A percentile compares a stretch with the other conserved stretches of the same genome.
These are phyloP conservation scores for Dioszegia crocea DNA, from an alignment of 768 basidiomycete genomes.

Conservation along the genomic window DNA sequence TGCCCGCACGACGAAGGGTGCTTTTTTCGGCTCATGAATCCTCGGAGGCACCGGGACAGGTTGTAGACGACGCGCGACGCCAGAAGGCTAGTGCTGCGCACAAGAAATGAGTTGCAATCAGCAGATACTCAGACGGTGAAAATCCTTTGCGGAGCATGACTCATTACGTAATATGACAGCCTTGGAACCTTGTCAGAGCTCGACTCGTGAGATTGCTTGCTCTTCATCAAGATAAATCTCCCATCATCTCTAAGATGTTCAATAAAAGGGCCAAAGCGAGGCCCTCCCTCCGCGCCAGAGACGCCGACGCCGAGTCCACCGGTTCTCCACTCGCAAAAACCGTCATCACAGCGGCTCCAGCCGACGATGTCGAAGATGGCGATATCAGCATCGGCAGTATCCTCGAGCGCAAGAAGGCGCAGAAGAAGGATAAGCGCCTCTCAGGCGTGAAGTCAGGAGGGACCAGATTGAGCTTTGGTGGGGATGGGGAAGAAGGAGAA, in stretches of 20 bases:
- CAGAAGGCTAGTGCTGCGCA: too few species aligned
- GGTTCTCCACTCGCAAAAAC: constrained; percentile 28
- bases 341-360: constrained; percentile 19
- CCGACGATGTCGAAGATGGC: constrained; percentile 14
- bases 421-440: constrained; percentile 39
- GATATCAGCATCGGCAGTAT: constrained; percentile 30
- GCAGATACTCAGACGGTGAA: too few species aligned
- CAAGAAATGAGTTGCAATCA: too few species aligned
- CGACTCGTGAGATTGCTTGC: too few species aligned
- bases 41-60: too few species aligned
- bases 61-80: too few species aligned
- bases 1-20: too few species aligned
- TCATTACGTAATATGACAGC: too few species aligned
- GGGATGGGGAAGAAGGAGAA: constrained; percentile 24
- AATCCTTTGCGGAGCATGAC: too few species aligned
- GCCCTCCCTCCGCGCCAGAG: constrained; percentile 35
- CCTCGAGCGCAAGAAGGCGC: constrained; percentile 40
- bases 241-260: constrained; percentile 30
- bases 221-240: too few species aligned
- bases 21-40: too few species aligned
- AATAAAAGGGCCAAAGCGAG: constrained; percentile 44
- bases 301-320: constrained; percentile 24
- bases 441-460: constrained; percentile 13
- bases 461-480: constrained; percentile 43
- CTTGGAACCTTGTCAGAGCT: too few species aligned